Percentiles rank a stretch among this genome's conserved stretches.
phyloP scores from a whole-genome alignment of 495 filamentous ascomycete species.

The Aspergillus coremiiformis region DNA sequence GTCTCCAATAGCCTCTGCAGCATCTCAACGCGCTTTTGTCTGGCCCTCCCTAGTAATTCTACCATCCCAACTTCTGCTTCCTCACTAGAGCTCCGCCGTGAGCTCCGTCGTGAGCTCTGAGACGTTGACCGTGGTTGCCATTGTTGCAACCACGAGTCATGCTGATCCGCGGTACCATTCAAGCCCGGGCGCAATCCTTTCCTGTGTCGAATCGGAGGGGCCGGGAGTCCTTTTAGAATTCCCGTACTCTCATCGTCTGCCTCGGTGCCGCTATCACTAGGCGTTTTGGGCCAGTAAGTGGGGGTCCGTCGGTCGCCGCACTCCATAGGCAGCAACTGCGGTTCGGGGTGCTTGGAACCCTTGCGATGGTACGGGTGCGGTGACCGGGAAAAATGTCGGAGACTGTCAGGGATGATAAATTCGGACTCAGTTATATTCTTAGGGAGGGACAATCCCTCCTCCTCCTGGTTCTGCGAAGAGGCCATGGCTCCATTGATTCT shows the following conservation, averaged over 20 bases:
- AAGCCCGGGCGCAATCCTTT: slow-evolving; percentile 62
- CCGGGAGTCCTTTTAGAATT: slow-evolving; percentile 72
- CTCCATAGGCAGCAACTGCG: slow-evolving; percentile 17
- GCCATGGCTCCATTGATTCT: slow-evolving; percentile 35
- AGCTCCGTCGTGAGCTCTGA: slow-evolving; percentile 28
- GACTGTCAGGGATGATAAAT: slow-evolving; percentile 15
- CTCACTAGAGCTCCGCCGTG: slow-evolving; percentile 36
- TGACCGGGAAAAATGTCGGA: slow-evolving; percentile 58
- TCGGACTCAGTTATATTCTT: slow-evolving; percentile 21
- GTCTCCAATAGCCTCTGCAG: slow-evolving; percentile 40
- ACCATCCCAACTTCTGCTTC: slow-evolving; percentile 23
- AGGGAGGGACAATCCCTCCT: slow-evolving; percentile 21
- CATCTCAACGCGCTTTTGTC: slow-evolving; percentile 35
- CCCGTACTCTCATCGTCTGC: slow-evolving; percentile 74
- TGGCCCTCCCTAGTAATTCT: slow-evolving; percentile 25
- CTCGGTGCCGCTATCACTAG: slow-evolving; percentile 85
- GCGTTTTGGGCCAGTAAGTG: slow-evolving; percentile 41
- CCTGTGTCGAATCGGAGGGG: slow-evolving; percentile 58
- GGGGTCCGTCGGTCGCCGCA: slow-evolving; percentile 20
- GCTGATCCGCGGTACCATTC: slow-evolving; percentile 32
- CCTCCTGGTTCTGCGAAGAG: slow-evolving; percentile 31
- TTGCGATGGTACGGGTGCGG: slow-evolving; percentile 68
- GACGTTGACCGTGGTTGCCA: slow-evolving; percentile 25
- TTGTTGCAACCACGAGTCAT: slow-evolving; percentile 30
- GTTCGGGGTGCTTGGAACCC: slow-evolving; percentile 19